Percentiles rank a stretch among this genome's conserved stretches.
Evolutionary conservation across 2,329 filamentous ascomycete species (phyloP).

Genomic region (Clonostachys rhizophaga): DNA sequence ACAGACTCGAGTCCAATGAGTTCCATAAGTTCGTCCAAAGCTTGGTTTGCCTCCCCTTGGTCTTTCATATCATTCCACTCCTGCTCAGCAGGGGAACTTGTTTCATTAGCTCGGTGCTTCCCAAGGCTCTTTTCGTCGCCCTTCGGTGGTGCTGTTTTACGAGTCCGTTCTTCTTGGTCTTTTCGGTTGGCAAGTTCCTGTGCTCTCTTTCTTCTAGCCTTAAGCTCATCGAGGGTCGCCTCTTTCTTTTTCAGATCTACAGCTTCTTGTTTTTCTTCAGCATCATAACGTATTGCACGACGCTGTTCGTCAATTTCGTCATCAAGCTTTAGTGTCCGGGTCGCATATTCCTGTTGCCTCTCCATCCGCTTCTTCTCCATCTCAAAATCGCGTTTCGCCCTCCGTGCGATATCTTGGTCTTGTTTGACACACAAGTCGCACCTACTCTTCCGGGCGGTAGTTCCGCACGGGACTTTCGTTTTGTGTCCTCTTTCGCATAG

Average conservation of each 20-base stretch:
- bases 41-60: not conserved
- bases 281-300: slow-evolving; percentile 31
- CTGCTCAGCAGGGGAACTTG: not conserved
- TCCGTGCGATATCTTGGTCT: slow-evolving; percentile 34
- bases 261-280: slow-evolving; percentile 37
- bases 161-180: not conserved
- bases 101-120: too few relatives aligned
- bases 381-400: slow-evolving; percentile 37
- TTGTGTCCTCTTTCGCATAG: slow-evolving; percentile 49
- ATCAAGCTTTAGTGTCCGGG: slow-evolving; percentile 39
- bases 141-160: too few relatives aligned
- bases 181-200: slow-evolving; percentile 6
- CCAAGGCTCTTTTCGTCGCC: too few relatives aligned
- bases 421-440: slow-evolving; percentile 51
- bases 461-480: slow-evolving; percentile 37
- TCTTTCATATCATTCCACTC: slow-evolving; percentile 4
- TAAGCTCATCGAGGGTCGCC: slow-evolving; percentile 37
- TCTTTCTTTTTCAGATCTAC: slow-evolving; percentile 37
- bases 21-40: not conserved
- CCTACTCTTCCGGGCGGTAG: slow-evolving; percentile 10
- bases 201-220: slow-evolving; percentile 15
- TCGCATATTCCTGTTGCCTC: slow-evolving; percentile 36
- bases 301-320: slow-evolving; percentile 48
- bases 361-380: slow-evolving; percentile 42
- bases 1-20: not conserved